phyloP scores from a whole-genome alignment of 2,329 filamentous ascomycete genomes.

The Colletotrichum zoysiae region DNA sequence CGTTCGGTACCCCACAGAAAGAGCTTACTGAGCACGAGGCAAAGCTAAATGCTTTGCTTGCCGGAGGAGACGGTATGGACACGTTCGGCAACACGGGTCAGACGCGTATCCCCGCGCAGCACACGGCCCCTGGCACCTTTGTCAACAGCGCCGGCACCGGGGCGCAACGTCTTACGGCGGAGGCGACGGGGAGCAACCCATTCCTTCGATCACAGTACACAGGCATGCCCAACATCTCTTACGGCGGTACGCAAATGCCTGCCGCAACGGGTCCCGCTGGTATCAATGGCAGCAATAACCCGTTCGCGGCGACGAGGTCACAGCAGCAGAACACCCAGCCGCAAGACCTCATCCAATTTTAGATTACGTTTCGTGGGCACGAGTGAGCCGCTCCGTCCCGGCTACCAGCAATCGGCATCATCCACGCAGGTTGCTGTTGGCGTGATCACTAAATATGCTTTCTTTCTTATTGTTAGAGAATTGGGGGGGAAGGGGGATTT shows the following conservation, averaged over 20 bases:
- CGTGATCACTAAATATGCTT: constrained; percentile 9
- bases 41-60: constrained; percentile 87
- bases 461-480: constrained; percentile 3
- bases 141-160: constrained; percentile 93
- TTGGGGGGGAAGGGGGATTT: constrained; percentile 1
- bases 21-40: constrained; percentile 74
- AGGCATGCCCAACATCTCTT: constrained; percentile 74
- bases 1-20: constrained; percentile 58
- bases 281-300: constrained; percentile 69
- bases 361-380: constrained; percentile 43
- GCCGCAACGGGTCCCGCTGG: constrained; percentile 69
- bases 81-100: constrained; percentile 99
- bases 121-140: constrained; percentile 95
- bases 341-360: constrained; percentile 75
- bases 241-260: constrained; percentile 62
- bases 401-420: constrained; percentile 9
- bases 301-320: constrained; percentile 67
- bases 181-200: constrained; percentile 88
- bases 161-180: constrained; percentile 74
- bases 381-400: not conserved
- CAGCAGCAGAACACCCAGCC: constrained; percentile 63
- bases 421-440: constrained; percentile 12
- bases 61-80: constrained; percentile 91
- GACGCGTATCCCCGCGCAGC: constrained; percentile 93
- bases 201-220: constrained; percentile 89